Evolutionary conservation across 2,329 filamentous ascomycete species (phyloP).

Genomic region (Alternaria ventricosa): DNA sequence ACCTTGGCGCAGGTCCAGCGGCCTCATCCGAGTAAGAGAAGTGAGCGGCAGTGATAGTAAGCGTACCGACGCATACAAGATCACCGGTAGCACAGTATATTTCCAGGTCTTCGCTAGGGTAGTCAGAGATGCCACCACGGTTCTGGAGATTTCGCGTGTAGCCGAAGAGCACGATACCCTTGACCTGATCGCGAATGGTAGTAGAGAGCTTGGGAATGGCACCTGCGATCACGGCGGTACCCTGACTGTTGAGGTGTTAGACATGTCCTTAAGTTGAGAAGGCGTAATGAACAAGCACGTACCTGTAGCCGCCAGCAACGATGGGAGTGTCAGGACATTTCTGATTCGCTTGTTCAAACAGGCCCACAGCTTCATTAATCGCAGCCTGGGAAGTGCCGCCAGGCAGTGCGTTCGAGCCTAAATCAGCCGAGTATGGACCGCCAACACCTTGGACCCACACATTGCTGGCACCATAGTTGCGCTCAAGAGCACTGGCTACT

Average conservation of each 20-base stretch:
- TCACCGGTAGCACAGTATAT: conserved; percentile 48
- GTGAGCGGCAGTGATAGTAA: conserved; percentile 43
- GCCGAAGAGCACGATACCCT: conserved; percentile 50
- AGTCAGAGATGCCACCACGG: conserved; percentile 42
- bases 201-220: conserved; percentile 38
- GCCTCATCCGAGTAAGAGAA: conserved; percentile 40
- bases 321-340: conserved; percentile 50
- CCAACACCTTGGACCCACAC: conserved; percentile 46
- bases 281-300: conserved; percentile 16
- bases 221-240: conserved; percentile 48
- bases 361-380: conserved; percentile 43
- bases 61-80: conserved; percentile 44
- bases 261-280: not conserved
- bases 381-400: conserved; percentile 41
- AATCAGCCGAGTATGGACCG: conserved; percentile 43
- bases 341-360: conserved; percentile 46
- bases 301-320: conserved; percentile 52
- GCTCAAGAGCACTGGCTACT: conserved; percentile 28
- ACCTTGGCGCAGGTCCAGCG: conserved; percentile 31
- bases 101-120: conserved; percentile 40
- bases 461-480: conserved; percentile 27
- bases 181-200: conserved; percentile 38
- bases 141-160: conserved; percentile 51
- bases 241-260: conserved; percentile 40
- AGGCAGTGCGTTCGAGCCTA: conserved; percentile 43